Conservation (phyloP, 192 early-diverging fungal species). For the Gigaspora rosea region DNA sequence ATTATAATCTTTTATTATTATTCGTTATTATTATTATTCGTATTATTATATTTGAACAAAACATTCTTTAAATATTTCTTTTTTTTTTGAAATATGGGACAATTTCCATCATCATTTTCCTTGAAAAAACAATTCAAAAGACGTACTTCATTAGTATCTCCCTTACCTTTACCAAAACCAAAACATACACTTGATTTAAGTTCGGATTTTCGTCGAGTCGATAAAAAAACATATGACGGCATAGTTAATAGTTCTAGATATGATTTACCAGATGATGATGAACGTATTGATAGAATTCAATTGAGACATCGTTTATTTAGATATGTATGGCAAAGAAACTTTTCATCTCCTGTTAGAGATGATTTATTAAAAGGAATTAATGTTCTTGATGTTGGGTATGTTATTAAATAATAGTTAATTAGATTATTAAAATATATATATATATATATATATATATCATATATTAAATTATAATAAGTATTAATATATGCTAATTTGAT, state of each 20-base stretch:
- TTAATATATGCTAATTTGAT: neutral
- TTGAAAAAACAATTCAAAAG: too few species aligned
- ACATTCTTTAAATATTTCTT: too few species aligned
- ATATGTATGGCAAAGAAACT: constrained; percentile 14
- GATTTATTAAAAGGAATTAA: constrained; percentile 2
- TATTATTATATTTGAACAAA: too few species aligned
- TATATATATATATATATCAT: too few species aligned
- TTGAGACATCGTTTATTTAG: constrained; percentile 21
- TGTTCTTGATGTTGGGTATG: constrained; percentile 18
- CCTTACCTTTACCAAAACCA: too few species aligned
- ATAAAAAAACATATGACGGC: neutral
- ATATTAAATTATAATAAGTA: neutral
- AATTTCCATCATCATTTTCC: too few species aligned
- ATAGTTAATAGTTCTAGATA: neutral
- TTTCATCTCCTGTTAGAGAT: constrained; percentile 6
- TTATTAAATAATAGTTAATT: neutral
- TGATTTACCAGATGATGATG: constrained; percentile 2
- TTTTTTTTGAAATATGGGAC: too few species aligned
- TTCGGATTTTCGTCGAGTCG: neutral
- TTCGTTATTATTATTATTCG: too few species aligned
- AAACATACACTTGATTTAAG: too few species aligned
- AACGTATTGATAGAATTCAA: constrained; percentile 9
- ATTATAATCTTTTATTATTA: too few species aligned
- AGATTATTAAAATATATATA: neutral
- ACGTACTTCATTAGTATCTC: too few species aligned